Conservation (phyloP, 2,329 filamentous ascomycete genomes). For the Penicillium paneum region DNA sequence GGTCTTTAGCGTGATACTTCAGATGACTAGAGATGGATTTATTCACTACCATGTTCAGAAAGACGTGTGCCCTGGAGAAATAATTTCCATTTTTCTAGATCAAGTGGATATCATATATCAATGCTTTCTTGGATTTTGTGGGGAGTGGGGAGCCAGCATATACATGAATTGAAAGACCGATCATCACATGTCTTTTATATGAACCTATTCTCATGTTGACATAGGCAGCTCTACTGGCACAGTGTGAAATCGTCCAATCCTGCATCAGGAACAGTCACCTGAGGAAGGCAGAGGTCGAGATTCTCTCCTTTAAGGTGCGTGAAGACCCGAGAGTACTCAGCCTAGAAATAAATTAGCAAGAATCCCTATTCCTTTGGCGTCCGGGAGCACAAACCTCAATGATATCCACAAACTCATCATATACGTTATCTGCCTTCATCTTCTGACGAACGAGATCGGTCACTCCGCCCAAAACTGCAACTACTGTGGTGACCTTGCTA, state of each 20-base stretch:
- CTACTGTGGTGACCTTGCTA: slow-evolving; percentile 44
- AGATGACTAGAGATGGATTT: too few relatives aligned
- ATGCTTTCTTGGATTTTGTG: too few relatives aligned
- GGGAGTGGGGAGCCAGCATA: too few relatives aligned
- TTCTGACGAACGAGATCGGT: slow-evolving; percentile 38
- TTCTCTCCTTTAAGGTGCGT: slow-evolving; percentile 13
- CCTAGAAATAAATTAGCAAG: slow-evolving; percentile 1
- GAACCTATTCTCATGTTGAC: not conserved
- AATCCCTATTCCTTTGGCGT: too few relatives aligned
- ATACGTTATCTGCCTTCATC: slow-evolving; percentile 40
- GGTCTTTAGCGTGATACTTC: too few relatives aligned
- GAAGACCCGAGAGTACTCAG: slow-evolving; percentile 11
- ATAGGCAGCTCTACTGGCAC: not conserved
- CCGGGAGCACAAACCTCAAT: not conserved
- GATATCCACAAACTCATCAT: slow-evolving; percentile 33
- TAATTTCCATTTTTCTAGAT: too few relatives aligned
- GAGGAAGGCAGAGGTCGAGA: slow-evolving; percentile 10
- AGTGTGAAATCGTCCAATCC: slow-evolving; percentile 5
- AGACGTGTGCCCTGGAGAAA: too few relatives aligned
- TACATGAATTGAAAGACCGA: too few relatives aligned
- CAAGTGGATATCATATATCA: too few relatives aligned
- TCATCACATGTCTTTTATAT: too few relatives aligned
- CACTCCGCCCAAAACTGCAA: slow-evolving; percentile 41
- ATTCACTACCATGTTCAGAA: too few relatives aligned
- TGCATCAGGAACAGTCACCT: slow-evolving; percentile 5